These are phyloP conservation scores for Drosera spatulata DNA, from an alignment of 179 eudicot genomes.

Conservation along the genomic window DNA sequence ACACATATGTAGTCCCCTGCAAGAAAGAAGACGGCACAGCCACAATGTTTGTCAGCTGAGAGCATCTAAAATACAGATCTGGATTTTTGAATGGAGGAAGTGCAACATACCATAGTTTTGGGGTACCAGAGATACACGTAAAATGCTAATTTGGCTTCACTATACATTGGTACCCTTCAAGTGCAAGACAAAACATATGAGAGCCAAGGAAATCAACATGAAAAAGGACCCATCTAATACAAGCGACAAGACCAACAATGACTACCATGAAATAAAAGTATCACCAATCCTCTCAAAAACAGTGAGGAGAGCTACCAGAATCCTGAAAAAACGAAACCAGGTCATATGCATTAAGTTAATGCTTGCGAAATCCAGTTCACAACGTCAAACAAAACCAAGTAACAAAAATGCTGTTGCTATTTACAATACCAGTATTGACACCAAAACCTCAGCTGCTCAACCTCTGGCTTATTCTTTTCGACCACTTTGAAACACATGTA, in stretches of 20 bases:
- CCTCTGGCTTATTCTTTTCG: constrained; percentile 83
- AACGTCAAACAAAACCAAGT: neutral
- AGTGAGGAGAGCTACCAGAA: constrained; percentile 70
- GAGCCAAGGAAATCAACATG: neutral
- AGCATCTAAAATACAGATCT: neutral
- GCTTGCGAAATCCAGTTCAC: neutral
- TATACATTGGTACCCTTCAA: constrained; percentile 90
- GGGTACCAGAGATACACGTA: constrained; percentile 84
- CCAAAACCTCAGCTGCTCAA: constrained; percentile 89
- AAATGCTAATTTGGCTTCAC: constrained; percentile 93
- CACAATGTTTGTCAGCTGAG: neutral
- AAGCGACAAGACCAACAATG: neutral
- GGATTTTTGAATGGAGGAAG: neutral
- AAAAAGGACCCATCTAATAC: neutral
- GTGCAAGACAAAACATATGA: constrained; percentile 1
- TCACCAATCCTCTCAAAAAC: constrained; percentile 82
- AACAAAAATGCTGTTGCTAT: neutral
- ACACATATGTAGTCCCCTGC: constrained; percentile 83
- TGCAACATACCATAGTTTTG: constrained; percentile 55
- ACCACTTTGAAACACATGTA: constrained; percentile 84
- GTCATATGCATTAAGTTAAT: neutral
- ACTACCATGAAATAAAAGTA: constrained; percentile 79
- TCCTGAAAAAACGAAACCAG: constrained; percentile 40
- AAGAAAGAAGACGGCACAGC: constrained; percentile 1
- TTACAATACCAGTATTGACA: constrained; percentile 85